Evolutionary conservation across 371 early-diverging fungal species (phyloP).

Genomic region (Furculomyces boomerangus): DNA sequence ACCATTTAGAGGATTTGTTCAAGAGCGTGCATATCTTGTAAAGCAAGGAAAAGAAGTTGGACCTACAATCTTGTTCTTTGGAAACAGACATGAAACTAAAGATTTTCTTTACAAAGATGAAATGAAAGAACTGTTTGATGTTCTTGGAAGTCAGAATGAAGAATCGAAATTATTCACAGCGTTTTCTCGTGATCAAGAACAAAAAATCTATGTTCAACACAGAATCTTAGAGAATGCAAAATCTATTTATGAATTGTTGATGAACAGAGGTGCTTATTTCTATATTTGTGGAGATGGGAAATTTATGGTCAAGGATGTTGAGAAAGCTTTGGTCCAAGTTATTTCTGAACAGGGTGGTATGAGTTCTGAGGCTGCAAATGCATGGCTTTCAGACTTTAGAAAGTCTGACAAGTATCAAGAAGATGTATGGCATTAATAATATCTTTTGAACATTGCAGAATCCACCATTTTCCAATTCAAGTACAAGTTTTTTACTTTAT

Average conservation of each 20-base stretch:
- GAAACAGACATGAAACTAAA: constrained; percentile 62
- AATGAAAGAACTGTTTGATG: constrained; percentile 42
- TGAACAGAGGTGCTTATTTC: constrained; percentile 13
- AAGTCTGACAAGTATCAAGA: constrained; percentile 73
- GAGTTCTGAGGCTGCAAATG: constrained; percentile 48
- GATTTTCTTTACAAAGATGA: constrained; percentile 83
- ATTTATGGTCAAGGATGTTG: constrained; percentile 88
- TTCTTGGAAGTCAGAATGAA: constrained; percentile 24
- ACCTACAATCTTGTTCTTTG: constrained; percentile 76
- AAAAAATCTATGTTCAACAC: constrained; percentile 54
- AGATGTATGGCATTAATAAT: constrained; percentile 95
- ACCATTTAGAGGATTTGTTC: constrained; percentile 89
- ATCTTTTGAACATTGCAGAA: too few species aligned
- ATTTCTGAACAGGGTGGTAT: constrained; percentile 47
- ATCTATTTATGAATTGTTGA: constrained; percentile 43
- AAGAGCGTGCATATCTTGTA: constrained; percentile 52
- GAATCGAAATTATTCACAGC: constrained; percentile 55
- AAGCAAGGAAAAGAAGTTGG: constrained; percentile 43
- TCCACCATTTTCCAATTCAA: too few species aligned
- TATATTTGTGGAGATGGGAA: constrained; percentile 95
- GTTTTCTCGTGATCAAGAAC: constrained; percentile 58
- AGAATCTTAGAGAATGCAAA: constrained; percentile 33
- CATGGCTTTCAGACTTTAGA: constrained; percentile 69
- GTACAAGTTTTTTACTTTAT: too few species aligned
- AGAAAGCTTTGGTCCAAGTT: constrained; percentile 42